These are phyloP conservation scores for Polytolypa hystricis DNA, from an alignment of 2,329 filamentous ascomycete genomes.

Conservation along the genomic window DNA sequence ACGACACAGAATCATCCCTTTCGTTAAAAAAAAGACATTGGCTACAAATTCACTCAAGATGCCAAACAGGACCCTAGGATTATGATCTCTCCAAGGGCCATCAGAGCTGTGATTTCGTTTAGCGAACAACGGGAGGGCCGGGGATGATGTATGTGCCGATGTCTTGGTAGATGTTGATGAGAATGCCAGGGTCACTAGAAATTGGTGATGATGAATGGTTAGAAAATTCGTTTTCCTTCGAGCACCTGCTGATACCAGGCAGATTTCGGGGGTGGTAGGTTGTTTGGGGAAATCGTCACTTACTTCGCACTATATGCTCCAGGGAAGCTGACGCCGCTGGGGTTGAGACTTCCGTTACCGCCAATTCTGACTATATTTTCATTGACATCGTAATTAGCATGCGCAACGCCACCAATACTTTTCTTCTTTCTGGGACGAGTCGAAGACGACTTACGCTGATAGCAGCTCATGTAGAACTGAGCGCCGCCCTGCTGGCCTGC, in stretches of 20 bases:
- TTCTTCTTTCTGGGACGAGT: too few relatives aligned
- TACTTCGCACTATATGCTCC: slow-evolving; percentile 7
- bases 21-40: too few relatives aligned
- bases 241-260: background rate
- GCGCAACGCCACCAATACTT: too few relatives aligned
- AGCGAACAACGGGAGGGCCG: slow-evolving; percentile 10
- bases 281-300: background rate
- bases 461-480: slow-evolving; percentile 32
- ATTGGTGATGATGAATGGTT: background rate
- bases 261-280: background rate
- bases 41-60: too few relatives aligned
- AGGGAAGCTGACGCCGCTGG: slow-evolving; percentile 6
- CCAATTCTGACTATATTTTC: slow-evolving; percentile 22
- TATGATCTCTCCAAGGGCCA: too few relatives aligned
- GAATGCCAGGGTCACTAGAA: slow-evolving; percentile 10
- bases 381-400: too few relatives aligned
- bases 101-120: too few relatives aligned
- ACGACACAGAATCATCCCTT: too few relatives aligned
- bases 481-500: slow-evolving; percentile 32
- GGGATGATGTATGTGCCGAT: slow-evolving; percentile 11
- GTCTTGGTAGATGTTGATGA: slow-evolving; percentile 11
- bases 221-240: background rate
- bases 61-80: too few relatives aligned
- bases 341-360: slow-evolving; percentile 18
- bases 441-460: background rate